Evolutionary conservation across 1,284 basidiomycete genomes (phyloP).

Genomic region (Volvariella surrecta): DNA sequence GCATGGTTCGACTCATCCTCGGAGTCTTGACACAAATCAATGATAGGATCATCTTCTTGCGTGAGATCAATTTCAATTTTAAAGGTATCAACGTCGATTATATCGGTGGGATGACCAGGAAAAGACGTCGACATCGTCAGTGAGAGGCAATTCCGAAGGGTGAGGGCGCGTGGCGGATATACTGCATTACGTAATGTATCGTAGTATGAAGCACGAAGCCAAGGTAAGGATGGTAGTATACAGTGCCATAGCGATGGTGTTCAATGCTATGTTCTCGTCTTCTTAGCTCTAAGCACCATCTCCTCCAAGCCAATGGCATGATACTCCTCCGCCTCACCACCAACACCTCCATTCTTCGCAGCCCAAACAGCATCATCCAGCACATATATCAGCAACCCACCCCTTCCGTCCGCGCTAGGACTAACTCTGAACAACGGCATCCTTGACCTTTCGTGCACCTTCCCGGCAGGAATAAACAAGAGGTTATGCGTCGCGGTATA

Average conservation of each 20-base stretch:
- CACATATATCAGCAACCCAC: conserved; percentile 79
- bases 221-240: no score
- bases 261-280: conserved; percentile 17
- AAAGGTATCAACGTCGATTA: conserved; percentile 5
- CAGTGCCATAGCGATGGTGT: no score
- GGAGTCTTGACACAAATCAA: conserved; percentile 3
- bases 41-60: conserved; percentile 5
- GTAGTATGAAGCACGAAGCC: no score
- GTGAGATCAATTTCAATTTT: not conserved
- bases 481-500: conserved; percentile 78
- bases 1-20: no score
- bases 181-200: no score
- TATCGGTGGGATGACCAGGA: no score
- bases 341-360: conserved; percentile 27
- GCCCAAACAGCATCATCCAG: conserved; percentile 87
- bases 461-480: conserved; percentile 81
- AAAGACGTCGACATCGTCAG: no score
- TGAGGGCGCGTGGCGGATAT: no score
- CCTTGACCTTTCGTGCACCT: conserved; percentile 72
- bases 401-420: conserved; percentile 68
- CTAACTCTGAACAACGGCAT: conserved; percentile 86
- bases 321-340: conserved; percentile 44
- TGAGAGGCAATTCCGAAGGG: no score
- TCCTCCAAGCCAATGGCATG: conserved; percentile 57
- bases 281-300: conserved; percentile 50